A percentile compares a stretch with the other conserved stretches of the same genome.
Conservation (phyloP, 2,329 filamentous ascomycete genomes). For the Claviceps humidiphila region DNA sequence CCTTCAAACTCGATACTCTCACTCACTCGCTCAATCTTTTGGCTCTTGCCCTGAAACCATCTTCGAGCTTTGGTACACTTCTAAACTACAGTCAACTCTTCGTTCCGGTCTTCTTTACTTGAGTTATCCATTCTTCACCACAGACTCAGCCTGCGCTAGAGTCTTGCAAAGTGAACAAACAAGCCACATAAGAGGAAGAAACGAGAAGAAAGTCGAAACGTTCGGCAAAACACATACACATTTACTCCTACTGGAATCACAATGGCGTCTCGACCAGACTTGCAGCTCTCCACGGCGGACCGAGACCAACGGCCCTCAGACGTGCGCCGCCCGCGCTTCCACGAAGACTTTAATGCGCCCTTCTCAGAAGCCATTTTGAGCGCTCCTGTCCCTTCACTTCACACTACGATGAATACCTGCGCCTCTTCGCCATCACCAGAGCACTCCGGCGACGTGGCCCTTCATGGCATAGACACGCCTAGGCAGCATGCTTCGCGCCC, state of each 20-base stretch:
- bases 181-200: not conserved
- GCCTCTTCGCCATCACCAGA: slow-evolving; percentile 3
- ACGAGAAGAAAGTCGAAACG: not conserved
- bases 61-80: no score
- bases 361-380: slow-evolving; percentile 23
- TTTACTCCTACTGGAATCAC: slow-evolving; percentile 5
- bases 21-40: no score
- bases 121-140: no score
- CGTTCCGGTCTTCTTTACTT: no score
- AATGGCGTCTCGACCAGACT: slow-evolving; percentile 15
- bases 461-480: not conserved
- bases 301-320: slow-evolving; percentile 4
- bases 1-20: no score
- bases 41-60: no score
- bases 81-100: no score
- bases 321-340: slow-evolving; percentile 20
- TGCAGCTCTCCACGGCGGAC: slow-evolving; percentile 5
- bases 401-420: slow-evolving; percentile 12
- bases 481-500: not conserved
- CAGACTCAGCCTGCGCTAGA: no score
- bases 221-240: not conserved
- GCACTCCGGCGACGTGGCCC: not conserved
- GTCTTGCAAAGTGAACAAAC: not conserved
- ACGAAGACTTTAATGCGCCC: slow-evolving; percentile 25
- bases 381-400: slow-evolving; percentile 13